These are phyloP conservation scores for Chrysoporthe austroafricana DNA, from an alignment of 2,329 filamentous ascomycete genomes.

Conservation along the genomic window DNA sequence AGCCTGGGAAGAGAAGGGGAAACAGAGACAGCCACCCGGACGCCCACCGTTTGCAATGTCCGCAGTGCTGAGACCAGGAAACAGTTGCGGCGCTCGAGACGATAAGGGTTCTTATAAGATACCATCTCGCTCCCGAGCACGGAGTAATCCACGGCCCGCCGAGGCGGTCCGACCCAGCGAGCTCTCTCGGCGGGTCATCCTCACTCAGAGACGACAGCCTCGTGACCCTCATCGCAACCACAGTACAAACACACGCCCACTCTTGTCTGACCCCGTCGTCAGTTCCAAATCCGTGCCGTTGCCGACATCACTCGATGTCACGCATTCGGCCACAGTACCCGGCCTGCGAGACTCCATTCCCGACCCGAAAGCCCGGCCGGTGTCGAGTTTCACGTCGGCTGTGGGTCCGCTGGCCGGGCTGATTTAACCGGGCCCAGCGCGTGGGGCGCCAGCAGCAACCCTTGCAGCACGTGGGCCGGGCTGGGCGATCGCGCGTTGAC, in stretches of 20 bases:
- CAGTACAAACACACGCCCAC: background rate
- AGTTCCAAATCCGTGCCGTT: background rate
- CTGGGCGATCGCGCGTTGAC: background rate
- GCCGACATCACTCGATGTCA: background rate
- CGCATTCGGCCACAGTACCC: background rate
- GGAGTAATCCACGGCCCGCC: background rate
- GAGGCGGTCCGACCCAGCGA: background rate
- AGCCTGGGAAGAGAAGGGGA: background rate
- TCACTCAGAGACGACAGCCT: background rate
- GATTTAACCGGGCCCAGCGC: background rate
- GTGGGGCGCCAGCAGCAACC: background rate
- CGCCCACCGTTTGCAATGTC: background rate
- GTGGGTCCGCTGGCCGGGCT: background rate
- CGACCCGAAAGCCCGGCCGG: background rate
- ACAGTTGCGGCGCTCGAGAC: background rate
- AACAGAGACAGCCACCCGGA: background rate
- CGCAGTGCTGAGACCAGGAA: background rate
- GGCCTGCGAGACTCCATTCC: background rate
- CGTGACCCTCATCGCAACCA: background rate
- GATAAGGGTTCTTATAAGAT: background rate
- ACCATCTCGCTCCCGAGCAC: background rate
- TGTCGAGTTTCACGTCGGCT: background rate
- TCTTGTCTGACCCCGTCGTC: background rate
- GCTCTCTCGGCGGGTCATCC: background rate
- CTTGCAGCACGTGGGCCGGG: background rate